A percentile compares a stretch with the other conserved stretches of the same genome.
These are phyloP conservation scores for Poa annua DNA, from an alignment of 176 grass and related monocot species.

Conservation along the genomic window DNA sequence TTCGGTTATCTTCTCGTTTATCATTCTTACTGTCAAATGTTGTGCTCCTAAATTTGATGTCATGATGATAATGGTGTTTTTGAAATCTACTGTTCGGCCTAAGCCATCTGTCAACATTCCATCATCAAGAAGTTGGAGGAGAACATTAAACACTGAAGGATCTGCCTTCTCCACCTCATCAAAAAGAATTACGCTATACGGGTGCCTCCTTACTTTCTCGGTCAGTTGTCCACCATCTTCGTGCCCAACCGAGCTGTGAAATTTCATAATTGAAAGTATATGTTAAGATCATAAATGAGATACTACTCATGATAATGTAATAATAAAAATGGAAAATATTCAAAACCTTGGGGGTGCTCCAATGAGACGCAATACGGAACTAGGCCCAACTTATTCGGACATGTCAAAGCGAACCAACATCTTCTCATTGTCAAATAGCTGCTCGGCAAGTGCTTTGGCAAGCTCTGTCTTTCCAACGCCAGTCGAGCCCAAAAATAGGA, in stretches of 20 bases:
- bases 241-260: neutral
- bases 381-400: too few relatives aligned
- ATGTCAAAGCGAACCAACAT: too few relatives aligned
- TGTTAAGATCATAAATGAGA: neutral
- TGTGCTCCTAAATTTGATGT: neutral
- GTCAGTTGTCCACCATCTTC: neutral
- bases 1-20: neutral
- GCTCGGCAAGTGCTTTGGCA: too few relatives aligned
- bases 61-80: neutral
- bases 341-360: constrained; percentile 4
- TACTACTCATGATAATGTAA: neutral
- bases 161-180: neutral
- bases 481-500: too few relatives aligned
- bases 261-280: neutral
- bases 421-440: too few relatives aligned
- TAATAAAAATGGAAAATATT: neutral
- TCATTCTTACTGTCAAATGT: neutral
- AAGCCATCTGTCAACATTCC: neutral
- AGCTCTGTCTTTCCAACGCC: too few relatives aligned
- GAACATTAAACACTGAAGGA: neutral
- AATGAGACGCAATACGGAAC: too few relatives aligned
- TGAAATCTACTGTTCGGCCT: neutral
- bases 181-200: neutral
- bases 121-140: neutral
- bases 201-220: neutral